A percentile compares a stretch with the other conserved stretches of the same genome.
Conservation (phyloP, 2,329 filamentous ascomycete species). For the Pseudogymnoascus sp. region DNA sequence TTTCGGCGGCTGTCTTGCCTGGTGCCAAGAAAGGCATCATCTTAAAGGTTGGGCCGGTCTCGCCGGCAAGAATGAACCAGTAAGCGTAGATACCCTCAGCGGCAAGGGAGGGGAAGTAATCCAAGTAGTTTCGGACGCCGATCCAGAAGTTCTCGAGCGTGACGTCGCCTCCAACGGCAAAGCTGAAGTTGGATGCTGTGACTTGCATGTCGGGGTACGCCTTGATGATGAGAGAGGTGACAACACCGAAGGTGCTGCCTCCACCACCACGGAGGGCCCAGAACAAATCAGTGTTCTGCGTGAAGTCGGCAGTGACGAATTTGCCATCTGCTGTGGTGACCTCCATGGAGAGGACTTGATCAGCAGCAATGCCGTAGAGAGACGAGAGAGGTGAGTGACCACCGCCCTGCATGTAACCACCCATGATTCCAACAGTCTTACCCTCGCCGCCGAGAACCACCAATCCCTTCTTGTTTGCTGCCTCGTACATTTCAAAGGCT, state of each 20-base stretch:
- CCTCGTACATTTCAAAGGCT: slow-evolving; percentile 38
- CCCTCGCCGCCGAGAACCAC: slow-evolving; percentile 47
- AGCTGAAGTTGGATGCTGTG: slow-evolving; percentile 35
- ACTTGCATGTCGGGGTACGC: slow-evolving; percentile 39
- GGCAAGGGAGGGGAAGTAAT: slow-evolving; percentile 36
- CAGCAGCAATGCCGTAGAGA: slow-evolving; percentile 50
- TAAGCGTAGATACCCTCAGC: slow-evolving; percentile 26
- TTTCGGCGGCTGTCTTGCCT: slow-evolving; percentile 26
- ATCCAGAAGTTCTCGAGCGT: slow-evolving; percentile 43
- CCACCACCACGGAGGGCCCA: slow-evolving; percentile 57
- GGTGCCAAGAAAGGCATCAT: slow-evolving; percentile 28
- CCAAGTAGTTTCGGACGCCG: slow-evolving; percentile 45
- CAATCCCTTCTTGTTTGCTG: slow-evolving; percentile 39
- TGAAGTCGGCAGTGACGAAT: slow-evolving; percentile 43
- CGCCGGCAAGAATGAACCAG: slow-evolving; percentile 25
- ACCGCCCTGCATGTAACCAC: slow-evolving; percentile 53
- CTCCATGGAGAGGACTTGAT: slow-evolving; percentile 53
- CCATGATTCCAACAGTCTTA: slow-evolving; percentile 44
- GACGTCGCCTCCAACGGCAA: slow-evolving; percentile 40
- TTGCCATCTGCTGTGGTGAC: slow-evolving; percentile 47
- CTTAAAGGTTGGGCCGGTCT: slow-evolving; percentile 30
- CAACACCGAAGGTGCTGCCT: slow-evolving; percentile 53
- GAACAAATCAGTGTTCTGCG: slow-evolving; percentile 50
- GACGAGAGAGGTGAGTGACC: slow-evolving; percentile 51
- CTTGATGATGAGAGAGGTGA: slow-evolving; percentile 49